These are phyloP conservation scores for Hanseniaspora mollemarum DNA, from an alignment of 805 yeast species.

Conservation along the genomic window DNA sequence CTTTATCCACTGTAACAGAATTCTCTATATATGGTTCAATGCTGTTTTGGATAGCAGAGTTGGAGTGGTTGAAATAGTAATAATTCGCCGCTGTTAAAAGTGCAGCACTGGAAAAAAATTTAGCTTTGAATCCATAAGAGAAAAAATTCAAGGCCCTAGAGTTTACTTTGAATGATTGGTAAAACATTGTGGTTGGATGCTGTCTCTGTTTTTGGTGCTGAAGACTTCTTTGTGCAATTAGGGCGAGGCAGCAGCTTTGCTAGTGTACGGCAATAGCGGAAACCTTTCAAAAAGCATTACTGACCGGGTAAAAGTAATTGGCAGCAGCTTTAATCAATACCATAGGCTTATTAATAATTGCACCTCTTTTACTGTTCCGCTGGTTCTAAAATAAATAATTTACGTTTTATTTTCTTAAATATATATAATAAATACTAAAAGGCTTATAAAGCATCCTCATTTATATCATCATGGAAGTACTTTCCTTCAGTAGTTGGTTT, in stretches of 20 bases:
- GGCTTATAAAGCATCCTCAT: conserved; percentile 50
- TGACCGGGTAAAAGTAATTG: no score
- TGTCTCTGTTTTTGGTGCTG: no score
- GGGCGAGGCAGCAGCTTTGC: no score
- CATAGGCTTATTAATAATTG: no score
- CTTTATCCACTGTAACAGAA: conserved; percentile 38
- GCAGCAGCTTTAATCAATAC: no score
- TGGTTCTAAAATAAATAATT: conserved; percentile 5
- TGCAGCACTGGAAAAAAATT: neutral
- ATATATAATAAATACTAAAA: neutral
- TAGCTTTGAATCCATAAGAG: neutral
- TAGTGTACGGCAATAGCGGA: no score
- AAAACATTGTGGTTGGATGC: neutral
- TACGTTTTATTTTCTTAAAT: conserved; percentile 11
- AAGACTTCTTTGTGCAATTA: no score
- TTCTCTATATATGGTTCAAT: conserved; percentile 16
- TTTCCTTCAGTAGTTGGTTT: conserved; percentile 83
- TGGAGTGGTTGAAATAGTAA: neutral
- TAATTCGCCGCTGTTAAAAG: neutral
- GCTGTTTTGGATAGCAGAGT: conserved; percentile 4
- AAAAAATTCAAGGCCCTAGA: neutral
- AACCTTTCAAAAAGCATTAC: no score
- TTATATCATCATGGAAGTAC: conserved; percentile 86
- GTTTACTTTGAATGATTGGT: neutral
- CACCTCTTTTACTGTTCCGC: no score